Percentiles rank a stretch among this genome's conserved stretches.
phyloP scores from a whole-genome alignment of 108 stramenopile genomes.

The Pseudonitzschia delicatissima region DNA sequence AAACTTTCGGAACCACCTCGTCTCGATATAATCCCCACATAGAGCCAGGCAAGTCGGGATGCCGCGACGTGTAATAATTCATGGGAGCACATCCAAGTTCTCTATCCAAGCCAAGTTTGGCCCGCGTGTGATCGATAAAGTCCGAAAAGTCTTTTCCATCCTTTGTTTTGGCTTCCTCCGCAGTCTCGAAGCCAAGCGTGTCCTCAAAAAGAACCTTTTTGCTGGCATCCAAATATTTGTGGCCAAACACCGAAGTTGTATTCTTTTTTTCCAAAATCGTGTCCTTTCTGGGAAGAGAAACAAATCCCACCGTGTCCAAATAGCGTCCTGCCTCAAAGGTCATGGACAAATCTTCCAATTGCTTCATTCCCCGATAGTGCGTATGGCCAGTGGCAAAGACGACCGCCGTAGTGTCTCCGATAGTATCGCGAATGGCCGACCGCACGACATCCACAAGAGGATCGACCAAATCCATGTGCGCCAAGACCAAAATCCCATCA shows the following conservation, averaged over 20 bases:
- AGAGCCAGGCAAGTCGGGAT: constrained; percentile 39
- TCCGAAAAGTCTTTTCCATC: constrained; percentile 54
- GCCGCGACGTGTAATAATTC: constrained; percentile 29
- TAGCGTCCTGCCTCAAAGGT: constrained; percentile 69
- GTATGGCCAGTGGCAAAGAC: constrained; percentile 79
- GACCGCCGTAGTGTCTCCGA: constrained; percentile 53
- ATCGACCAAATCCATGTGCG: constrained; percentile 78
- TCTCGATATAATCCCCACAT: constrained; percentile 49
- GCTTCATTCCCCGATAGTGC: constrained; percentile 42
- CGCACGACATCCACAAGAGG: constrained; percentile 47
- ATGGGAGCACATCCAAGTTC: constrained; percentile 55
- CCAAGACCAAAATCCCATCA: constrained; percentile 71
- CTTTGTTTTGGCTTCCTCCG: constrained; percentile 37
- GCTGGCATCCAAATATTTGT: constrained; percentile 57
- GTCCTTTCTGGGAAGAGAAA: constrained; percentile 45
- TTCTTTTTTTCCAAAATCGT: constrained; percentile 9
- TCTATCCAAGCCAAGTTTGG: constrained; percentile 44
- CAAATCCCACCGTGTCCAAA: constrained; percentile 77
- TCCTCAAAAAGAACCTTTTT: constrained; percentile 25
- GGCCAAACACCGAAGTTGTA: constrained; percentile 29
- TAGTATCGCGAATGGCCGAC: constrained; percentile 32
- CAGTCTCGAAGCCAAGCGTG: constrained; percentile 13
- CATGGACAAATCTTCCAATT: constrained; percentile 18
- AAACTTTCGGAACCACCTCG: constrained; percentile 42
- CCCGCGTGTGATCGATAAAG: constrained; percentile 47